Conservation (phyloP, 176 grass and related monocot genomes). For the Oryza glaberrima region DNA sequence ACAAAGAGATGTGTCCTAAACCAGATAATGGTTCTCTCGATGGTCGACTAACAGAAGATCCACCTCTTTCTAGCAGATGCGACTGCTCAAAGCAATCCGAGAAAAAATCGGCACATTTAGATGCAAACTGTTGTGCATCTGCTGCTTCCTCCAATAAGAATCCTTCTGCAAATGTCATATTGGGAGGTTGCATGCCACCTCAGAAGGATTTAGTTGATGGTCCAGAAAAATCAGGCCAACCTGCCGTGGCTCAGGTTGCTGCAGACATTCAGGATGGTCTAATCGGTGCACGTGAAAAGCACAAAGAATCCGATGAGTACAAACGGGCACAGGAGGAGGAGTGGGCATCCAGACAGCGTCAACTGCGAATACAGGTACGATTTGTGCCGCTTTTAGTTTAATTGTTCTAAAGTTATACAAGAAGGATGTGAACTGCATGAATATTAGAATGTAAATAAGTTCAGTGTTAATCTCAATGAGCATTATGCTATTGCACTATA, state of each 20-base stretch:
- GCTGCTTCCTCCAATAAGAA: conserved; percentile 14
- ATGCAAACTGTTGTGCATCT: conserved; percentile 39
- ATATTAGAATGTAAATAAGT: conserved; percentile 15
- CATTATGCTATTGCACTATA: background rate
- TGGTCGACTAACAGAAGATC: conserved; percentile 19
- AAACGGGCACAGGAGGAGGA: conserved; percentile 76
- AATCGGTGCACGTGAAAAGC: conserved; percentile 72
- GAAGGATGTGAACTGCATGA: background rate
- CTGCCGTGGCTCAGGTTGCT: conserved; percentile 10
- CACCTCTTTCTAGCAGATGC: conserved; percentile 15
- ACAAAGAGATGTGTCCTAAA: conserved; percentile 26
- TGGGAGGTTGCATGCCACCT: background rate
- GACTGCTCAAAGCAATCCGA: conserved; percentile 14
- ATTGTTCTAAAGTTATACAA: background rate
- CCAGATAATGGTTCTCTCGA: background rate
- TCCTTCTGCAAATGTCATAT: conserved; percentile 2
- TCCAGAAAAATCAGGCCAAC: conserved; percentile 6
- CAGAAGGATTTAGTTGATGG: conserved; percentile 33
- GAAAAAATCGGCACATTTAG: conserved; percentile 17
- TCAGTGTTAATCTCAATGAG: conserved; percentile 32
- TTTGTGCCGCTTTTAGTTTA: conserved; percentile 19
- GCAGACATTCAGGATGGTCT: conserved; percentile 30
- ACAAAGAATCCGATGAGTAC: conserved; percentile 85
- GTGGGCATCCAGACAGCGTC: conserved; percentile 78
- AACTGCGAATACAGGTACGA: conserved; percentile 79